A percentile compares a stretch with the other conserved stretches of the same genome.
Conservation (phyloP, 2,329 filamentous ascomycete species). For the Nakataea oryzae region DNA sequence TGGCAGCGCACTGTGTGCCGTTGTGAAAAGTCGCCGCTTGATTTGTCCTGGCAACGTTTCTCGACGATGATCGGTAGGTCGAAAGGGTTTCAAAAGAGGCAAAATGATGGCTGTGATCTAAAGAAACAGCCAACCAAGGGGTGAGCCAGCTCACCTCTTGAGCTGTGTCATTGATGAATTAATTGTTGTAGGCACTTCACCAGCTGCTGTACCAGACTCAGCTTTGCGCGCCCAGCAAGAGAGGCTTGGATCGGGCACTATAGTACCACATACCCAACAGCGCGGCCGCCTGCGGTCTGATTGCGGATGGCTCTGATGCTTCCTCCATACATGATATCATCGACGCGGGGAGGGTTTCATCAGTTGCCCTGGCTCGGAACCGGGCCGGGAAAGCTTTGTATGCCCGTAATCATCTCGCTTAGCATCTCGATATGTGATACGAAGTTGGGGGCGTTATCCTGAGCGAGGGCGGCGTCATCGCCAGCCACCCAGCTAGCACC, state of each 20-base stretch:
- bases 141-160: not conserved
- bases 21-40: not conserved
- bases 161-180: not conserved
- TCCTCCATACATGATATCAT: too few species aligned
- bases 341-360: too few species aligned
- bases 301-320: too few species aligned
- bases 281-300: too few species aligned
- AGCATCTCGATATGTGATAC: constrained; percentile 35
- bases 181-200: not conserved
- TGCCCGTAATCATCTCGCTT: constrained; percentile 23
- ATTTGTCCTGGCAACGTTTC: not conserved
- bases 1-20: not conserved
- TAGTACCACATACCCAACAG: too few species aligned
- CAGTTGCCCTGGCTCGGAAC: not conserved
- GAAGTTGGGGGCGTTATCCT: constrained; percentile 19
- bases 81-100: not conserved
- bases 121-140: not conserved
- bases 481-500: constrained; percentile 35
- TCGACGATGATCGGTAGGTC: not conserved
- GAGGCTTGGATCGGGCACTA: too few species aligned
- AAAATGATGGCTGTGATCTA: not conserved
- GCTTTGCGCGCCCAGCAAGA: too few species aligned
- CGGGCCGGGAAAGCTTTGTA: constrained; percentile 4
- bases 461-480: constrained; percentile 25
- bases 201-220: too few species aligned